Evolutionary conservation across 257 asterid genomes (phyloP), one percentile per base, ranked within the genome.

Genomic region (Solanum peruvianum): DNA sequence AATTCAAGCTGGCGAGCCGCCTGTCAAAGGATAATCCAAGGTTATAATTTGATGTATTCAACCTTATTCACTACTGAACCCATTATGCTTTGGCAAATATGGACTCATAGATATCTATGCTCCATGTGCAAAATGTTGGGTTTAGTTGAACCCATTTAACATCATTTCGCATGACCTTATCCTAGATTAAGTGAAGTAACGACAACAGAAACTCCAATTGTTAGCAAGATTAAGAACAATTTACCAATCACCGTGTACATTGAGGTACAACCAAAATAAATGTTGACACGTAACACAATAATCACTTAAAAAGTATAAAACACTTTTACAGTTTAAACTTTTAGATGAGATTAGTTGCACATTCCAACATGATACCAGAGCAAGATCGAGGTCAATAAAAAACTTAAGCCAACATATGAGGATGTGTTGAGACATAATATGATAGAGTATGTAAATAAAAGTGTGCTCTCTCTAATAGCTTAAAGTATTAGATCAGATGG

Each of bases 1-100:
- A 91, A 96, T 88, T 96, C 99, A 71, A 96, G 95, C 86, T 96
- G 99, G 87, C 99, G 94, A 87, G 98, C 97, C 52, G 95, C 98
- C 99, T 96, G 60, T 80, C 56, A 64, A 45, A 47, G 44, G 64
- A 31, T 56, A 20, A 78, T 27, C 27, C 16, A 27, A 78, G 66
- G 4, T 78, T 45, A 78, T n/a, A 45, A 47, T 45, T 44, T 45
- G 41, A 78, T 25, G 64, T 25, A 15, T 15, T 78, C 62, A 78
- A 45, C 27, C 1, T n/a, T n/a, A n/a, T n/a, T 47, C 84, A 16
- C 16, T 15, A 27, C 29, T n/a, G n/a, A 41, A n/a, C 60, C 37
- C 60, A 42, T 78, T 78, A 16, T 25, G 11, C 25, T 45, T 25
- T 25, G 31, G 64, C 64, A 44, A 44, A 44, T 14, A 44, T 42